A percentile compares a stretch with the other conserved stretches of the same genome.
phyloP scores from a whole-genome alignment of 2,329 filamentous ascomycete genomes.

The Aspergillus calidoustus region DNA sequence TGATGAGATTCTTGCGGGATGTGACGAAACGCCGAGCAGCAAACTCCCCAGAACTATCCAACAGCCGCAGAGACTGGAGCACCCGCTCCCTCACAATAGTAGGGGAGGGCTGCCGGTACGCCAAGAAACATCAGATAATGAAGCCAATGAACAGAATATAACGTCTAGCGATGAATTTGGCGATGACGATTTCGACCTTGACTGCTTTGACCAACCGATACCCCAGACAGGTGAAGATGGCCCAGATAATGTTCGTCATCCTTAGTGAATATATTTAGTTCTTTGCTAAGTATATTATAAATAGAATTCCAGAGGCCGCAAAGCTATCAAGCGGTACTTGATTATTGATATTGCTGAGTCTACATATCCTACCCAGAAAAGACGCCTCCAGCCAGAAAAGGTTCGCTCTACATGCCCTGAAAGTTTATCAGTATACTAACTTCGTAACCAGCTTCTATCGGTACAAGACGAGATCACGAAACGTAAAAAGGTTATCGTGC shows the following conservation, averaged over 20 bases:
- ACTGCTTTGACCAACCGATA: conserved; percentile 65
- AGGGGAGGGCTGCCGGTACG: neutral
- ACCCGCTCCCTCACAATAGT: conserved; percentile 10
- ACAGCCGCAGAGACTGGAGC: conserved; percentile 24
- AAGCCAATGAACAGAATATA: conserved; percentile 36
- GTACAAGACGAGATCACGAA: conserved; percentile 78
- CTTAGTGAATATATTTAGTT: conserved; percentile 40
- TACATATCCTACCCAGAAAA: conserved; percentile 68
- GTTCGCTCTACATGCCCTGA: conserved; percentile 52
- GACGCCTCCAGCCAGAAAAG: conserved; percentile 70
- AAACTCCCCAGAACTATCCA: conserved; percentile 19
- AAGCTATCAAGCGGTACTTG: conserved; percentile 84
- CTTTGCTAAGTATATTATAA: conserved; percentile 69
- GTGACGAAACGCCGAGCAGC: conserved; percentile 48
- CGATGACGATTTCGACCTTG: conserved; percentile 65
- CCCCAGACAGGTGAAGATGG: conserved; percentile 66
- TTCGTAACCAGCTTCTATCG: conserved; percentile 67
- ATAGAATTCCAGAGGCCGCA: conserved; percentile 66
- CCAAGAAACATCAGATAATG: conserved; percentile 10
- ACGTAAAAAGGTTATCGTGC: conserved; percentile 67
- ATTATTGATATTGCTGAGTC: conserved; percentile 74
- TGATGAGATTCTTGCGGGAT: conserved; percentile 61
- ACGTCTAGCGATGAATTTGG: conserved; percentile 74
- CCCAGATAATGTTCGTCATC: conserved; percentile 68
- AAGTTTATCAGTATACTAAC: conserved; percentile 24